Base-by-base conservation (phyloP, 768 basidiomycete genomes). In the Dentipellis sp. region DNA sequence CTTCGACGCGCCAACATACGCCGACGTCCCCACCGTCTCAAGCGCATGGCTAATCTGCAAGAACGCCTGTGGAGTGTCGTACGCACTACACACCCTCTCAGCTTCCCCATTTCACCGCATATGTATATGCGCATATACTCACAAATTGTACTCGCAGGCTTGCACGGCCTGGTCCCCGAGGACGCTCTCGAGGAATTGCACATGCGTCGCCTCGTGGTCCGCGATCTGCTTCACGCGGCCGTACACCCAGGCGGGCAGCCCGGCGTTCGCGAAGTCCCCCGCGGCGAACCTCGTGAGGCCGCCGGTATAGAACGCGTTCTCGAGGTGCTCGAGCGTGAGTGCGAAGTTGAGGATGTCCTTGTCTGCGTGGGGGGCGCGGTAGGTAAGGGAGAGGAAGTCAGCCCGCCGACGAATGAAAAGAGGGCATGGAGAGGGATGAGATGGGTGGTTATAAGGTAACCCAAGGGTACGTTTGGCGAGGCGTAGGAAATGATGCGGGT, bases 1-100 rank as follows among this genome's bases (percentile, higher is more conserved):
- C 23, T 72, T 69, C 5, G 78, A 76, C 36, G 81, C 80, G 23
- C 81, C 82, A 17, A 74, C 70, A 68, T 86, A 84, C 22, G 82
- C 80, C 14, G 78, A 76, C 23, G 70, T 70, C 37, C 74, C 73
- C 57, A 83, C 75, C 42, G 76, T 78, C 68, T 86, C 83, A 22
- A 88, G 66, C 38, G 75, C 69, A 52, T 74, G 72, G 19, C 80
- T 73, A 17, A 78, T 67, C 5, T 74, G 73, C 34, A 79, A 64
- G 69, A 87, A 86, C 2, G 73, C 68, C 23, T 64, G 62, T 19
- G 77, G 69, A 55, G 76, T 74, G 36, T 70, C 71, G 63, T 78
- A 74, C 7, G 76, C 72, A 72, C 74, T 75, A 55, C 54, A 14
- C 54, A 42, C 11, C 22, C 45, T 19, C 8, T 52, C 51, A 40